phyloP scores from a whole-genome alignment of 2,329 filamentous ascomycete genomes.

The Pseudopithomyces chartarum region DNA sequence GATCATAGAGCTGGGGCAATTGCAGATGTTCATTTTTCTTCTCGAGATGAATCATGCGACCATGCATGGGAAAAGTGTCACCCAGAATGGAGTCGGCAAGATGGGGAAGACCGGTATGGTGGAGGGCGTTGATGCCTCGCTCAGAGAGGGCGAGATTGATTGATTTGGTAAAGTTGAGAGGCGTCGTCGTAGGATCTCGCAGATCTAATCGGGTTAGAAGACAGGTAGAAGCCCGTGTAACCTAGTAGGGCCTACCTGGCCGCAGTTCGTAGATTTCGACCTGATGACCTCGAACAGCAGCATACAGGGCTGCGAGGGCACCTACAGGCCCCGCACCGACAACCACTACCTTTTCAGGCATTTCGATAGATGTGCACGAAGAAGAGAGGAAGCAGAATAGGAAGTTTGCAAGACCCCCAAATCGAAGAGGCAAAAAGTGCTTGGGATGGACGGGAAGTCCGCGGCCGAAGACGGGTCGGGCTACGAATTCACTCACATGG shows the following conservation, averaged over 20 bases:
- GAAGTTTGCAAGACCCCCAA: not conserved
- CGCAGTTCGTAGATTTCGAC: slow-evolving; percentile 95
- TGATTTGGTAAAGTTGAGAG: slow-evolving; percentile 96
- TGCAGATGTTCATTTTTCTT: slow-evolving; percentile 72
- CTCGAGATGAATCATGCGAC: slow-evolving; percentile 91
- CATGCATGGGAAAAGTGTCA: slow-evolving; percentile 88
- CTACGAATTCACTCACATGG: not conserved
- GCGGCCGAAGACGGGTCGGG: slow-evolving; percentile 1
- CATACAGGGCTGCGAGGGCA: slow-evolving; percentile 88
- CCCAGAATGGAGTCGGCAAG: slow-evolving; percentile 76
- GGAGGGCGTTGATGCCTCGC: slow-evolving; percentile 87
- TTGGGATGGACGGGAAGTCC: not conserved
- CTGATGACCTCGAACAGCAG: slow-evolving; percentile 82
- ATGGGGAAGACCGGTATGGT: slow-evolving; percentile 66
- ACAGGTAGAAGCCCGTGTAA: not conserved
- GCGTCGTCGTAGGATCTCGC: slow-evolving; percentile 78
- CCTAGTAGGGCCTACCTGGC: slow-evolving; percentile 66
- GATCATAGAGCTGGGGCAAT: slow-evolving; percentile 86
- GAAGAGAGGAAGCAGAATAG: not conserved
- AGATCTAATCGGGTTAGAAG: slow-evolving; percentile 67
- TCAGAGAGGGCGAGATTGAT: slow-evolving; percentile 97
- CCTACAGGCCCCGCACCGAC: slow-evolving; percentile 94
- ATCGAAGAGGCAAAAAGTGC: not conserved
- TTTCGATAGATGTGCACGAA: slow-evolving; percentile 11
- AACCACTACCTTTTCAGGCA: slow-evolving; percentile 73